phyloP scores from a whole-genome alignment of 2,329 filamentous ascomycete species.

The Trematosphaeria pertusa region DNA sequence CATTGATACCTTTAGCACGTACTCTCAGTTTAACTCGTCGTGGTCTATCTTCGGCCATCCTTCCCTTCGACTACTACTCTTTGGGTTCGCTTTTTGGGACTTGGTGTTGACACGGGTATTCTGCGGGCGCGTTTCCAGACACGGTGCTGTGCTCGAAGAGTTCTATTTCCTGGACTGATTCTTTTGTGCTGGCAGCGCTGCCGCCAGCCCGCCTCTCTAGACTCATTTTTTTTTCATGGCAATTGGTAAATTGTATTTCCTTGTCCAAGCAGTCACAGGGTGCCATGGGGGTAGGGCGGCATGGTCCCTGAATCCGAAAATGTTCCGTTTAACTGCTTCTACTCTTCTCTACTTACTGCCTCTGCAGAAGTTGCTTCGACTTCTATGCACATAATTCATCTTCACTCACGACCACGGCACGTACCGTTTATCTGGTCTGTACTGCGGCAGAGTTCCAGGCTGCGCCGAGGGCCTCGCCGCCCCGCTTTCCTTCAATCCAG shows the following conservation, averaged over 20 bases:
- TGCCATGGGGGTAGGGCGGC: conserved; percentile 26
- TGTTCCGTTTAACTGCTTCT: conserved; percentile 18
- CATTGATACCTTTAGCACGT: conserved; percentile 45
- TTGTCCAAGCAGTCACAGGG: conserved; percentile 21
- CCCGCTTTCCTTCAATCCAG: neutral
- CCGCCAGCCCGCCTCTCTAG: conserved; percentile 28
- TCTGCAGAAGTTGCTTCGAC: conserved; percentile 16
- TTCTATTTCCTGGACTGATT: conserved; percentile 22
- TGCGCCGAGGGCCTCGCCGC: neutral
- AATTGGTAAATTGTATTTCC: conserved; percentile 42
- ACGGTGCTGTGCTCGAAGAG: conserved; percentile 17
- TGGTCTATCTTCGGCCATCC: conserved; percentile 21
- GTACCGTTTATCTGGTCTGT: neutral
- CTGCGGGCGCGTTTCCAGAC: conserved; percentile 31
- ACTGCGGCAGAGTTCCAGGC: neutral
- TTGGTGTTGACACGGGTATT: conserved; percentile 41
- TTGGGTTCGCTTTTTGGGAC: conserved; percentile 32
- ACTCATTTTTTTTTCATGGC: conserved; percentile 37
- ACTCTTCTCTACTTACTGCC: neutral
- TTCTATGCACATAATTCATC: conserved; percentile 45
- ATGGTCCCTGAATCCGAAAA: conserved; percentile 32
- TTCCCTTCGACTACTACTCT: conserved; percentile 30
- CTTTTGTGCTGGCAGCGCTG: conserved; percentile 20
- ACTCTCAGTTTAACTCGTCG: conserved; percentile 38
- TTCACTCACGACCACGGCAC: neutral